These are phyloP conservation scores for Paramecium octaurelia DNA, from an alignment of 73 alveolate genomes.

Conservation along the genomic window DNA sequence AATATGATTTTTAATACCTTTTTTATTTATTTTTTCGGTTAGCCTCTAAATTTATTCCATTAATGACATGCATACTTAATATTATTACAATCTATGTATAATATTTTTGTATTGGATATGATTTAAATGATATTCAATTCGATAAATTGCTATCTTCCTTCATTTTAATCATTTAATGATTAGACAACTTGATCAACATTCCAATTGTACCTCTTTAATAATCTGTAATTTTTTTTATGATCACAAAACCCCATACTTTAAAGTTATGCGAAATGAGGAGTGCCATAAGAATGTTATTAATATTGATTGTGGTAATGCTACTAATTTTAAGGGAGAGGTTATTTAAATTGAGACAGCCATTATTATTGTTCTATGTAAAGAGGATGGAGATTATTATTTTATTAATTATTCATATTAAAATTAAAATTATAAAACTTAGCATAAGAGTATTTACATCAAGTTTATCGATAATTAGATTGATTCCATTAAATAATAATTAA, in stretches of 20 bases:
- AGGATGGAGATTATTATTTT: not conserved
- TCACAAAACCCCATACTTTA: not conserved
- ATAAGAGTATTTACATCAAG: not conserved
- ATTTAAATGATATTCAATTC: not conserved
- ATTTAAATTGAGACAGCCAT: not conserved
- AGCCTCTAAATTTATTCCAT: constrained; percentile 15
- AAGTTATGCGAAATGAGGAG: not conserved
- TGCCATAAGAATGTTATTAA: not conserved
- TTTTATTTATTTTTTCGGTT: not conserved
- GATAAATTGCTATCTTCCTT: not conserved
- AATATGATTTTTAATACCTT: not conserved
- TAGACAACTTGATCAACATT: not conserved
- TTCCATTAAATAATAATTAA: not conserved
- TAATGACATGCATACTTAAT: constrained; percentile 22
- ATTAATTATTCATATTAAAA: not conserved
- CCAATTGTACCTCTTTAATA: not conserved
- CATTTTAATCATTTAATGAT: not conserved
- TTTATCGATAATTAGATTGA: not conserved
- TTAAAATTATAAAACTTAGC: not conserved
- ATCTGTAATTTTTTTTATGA: not conserved
- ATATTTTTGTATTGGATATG: not conserved
- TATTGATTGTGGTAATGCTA: not conserved
- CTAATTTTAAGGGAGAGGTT: not conserved
- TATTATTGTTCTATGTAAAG: not conserved
- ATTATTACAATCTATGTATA: constrained; percentile 22